phyloP scores from a whole-genome alignment of 2,329 filamentous ascomycete species.

The Graphilbum fragrans region DNA sequence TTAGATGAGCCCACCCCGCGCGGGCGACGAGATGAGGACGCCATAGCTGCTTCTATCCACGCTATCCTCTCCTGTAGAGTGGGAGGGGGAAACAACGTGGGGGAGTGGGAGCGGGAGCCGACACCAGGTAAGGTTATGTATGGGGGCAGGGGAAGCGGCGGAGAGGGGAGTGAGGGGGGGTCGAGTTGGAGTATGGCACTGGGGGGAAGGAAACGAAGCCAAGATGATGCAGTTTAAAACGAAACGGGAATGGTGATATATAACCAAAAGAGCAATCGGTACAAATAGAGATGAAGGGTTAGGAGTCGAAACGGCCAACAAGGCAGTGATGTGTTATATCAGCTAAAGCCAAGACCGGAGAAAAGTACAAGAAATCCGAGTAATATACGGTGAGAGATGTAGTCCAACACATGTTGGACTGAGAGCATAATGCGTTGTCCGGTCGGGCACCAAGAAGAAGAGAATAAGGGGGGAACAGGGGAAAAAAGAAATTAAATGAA shows the following conservation, averaged over 20 bases:
- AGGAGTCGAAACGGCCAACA: not conserved
- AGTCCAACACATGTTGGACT: conserved; percentile 2
- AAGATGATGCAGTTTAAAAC: not conserved
- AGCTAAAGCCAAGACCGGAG: not conserved
- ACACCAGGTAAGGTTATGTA: too few species aligned
- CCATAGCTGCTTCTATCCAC: conserved; percentile 13
- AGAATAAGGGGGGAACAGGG: not conserved
- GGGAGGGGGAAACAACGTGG: not conserved
- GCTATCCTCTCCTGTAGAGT: too few species aligned
- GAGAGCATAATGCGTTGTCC: not conserved
- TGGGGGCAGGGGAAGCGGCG: too few species aligned
- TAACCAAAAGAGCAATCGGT: not conserved
- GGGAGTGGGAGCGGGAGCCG: too few species aligned
- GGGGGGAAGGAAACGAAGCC: not conserved
- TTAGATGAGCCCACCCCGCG: conserved; percentile 31
- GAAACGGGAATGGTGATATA: not conserved
- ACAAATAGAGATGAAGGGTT: too few species aligned
- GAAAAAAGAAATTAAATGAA: not conserved
- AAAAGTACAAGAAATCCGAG: not conserved
- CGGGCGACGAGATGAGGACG: conserved; percentile 29
- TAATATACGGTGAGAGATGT: conserved; percentile 3
- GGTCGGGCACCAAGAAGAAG: conserved; percentile 7
- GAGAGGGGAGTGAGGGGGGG: too few species aligned
- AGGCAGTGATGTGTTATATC: not conserved
- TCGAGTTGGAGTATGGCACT: not conserved